A percentile compares a stretch with the other conserved stretches of the same genome.
Conservation (phyloP, 345 rosid genomes). For the thale cress (Arabidopsis thaliana) region DNA sequence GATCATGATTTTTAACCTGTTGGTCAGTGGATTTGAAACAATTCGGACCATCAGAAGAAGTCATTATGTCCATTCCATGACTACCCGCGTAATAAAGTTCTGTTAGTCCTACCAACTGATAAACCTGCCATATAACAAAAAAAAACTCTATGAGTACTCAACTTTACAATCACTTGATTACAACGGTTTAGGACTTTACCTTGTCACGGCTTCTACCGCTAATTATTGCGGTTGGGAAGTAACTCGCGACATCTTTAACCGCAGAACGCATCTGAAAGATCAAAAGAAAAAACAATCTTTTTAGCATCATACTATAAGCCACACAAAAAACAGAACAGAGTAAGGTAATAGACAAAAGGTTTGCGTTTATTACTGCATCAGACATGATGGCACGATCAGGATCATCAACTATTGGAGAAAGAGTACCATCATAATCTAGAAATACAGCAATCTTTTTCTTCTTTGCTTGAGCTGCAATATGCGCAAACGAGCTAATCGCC, state of each 20-base stretch:
- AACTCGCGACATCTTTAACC: conserved; percentile 69
- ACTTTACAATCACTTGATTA: neutral
- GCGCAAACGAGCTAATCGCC: conserved; percentile 69
- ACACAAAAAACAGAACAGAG: conserved; percentile 35
- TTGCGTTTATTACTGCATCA: conserved; percentile 58
- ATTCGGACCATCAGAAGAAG: conserved; percentile 53
- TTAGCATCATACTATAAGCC: neutral
- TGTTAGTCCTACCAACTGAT: conserved; percentile 81
- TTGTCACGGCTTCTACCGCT: conserved; percentile 95
- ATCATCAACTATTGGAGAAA: conserved; percentile 92
- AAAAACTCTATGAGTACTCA: no score
- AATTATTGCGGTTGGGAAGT: conserved; percentile 92
- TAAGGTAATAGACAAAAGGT: neutral
- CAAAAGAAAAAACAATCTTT: neutral
- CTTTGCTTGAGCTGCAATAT: conserved; percentile 60
- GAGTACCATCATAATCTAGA: conserved; percentile 91
- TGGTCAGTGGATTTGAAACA: conserved; percentile 66
- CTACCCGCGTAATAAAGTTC: conserved; percentile 97
- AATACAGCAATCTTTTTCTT: conserved; percentile 83
- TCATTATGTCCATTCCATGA: conserved; percentile 98
- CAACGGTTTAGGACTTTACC: conserved; percentile 47
- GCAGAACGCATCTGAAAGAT: conserved; percentile 79
- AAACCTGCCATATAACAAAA: conserved; percentile 58
- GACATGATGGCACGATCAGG: conserved; percentile 87
- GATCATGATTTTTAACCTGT: conserved; percentile 47